Evolutionary conservation across 2,329 filamentous ascomycete species (phyloP).

Genomic region (Eutypella sp.): DNA sequence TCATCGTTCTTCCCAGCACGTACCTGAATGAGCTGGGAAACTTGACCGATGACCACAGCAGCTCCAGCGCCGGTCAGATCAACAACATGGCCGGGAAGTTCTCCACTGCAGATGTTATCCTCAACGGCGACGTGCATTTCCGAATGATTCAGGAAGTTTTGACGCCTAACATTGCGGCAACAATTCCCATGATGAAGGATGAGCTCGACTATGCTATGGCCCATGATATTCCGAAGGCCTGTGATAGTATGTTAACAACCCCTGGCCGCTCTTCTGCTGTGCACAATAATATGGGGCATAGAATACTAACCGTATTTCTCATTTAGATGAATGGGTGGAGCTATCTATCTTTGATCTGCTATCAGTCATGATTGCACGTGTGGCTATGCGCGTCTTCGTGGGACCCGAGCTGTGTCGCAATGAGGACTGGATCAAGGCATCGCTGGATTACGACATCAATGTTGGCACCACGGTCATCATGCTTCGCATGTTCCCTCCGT

Average conservation of each 20-base stretch:
- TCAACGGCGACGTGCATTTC: background rate
- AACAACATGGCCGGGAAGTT: background rate
- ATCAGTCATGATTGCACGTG: slow-evolving; percentile 27
- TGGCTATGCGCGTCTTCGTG: slow-evolving; percentile 35
- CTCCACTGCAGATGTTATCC: background rate
- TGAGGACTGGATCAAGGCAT: slow-evolving; percentile 30
- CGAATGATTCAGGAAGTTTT: background rate
- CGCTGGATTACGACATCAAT: slow-evolving; percentile 30
- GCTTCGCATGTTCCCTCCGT: slow-evolving; percentile 28
- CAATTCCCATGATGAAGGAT: slow-evolving; percentile 1
- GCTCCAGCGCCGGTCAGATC: background rate
- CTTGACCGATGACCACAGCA: too few species aligned
- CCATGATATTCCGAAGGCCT: background rate
- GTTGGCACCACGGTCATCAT: slow-evolving; percentile 26
- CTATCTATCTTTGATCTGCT: slow-evolving; percentile 4
- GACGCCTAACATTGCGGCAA: background rate
- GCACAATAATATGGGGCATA: too few species aligned
- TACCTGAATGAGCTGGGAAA: too few species aligned
- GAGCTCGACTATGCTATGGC: slow-evolving; percentile 2
- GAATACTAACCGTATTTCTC: too few species aligned
- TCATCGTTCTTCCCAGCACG: too few species aligned
- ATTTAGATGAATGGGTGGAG: background rate
- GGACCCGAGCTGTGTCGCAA: slow-evolving; percentile 32
- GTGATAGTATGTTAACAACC: too few species aligned
- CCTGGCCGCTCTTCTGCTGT: too few species aligned